These are phyloP conservation scores for Wickerhamomyces chambardii DNA, from an alignment of 805 yeast genomes.

Conservation along the genomic window DNA sequence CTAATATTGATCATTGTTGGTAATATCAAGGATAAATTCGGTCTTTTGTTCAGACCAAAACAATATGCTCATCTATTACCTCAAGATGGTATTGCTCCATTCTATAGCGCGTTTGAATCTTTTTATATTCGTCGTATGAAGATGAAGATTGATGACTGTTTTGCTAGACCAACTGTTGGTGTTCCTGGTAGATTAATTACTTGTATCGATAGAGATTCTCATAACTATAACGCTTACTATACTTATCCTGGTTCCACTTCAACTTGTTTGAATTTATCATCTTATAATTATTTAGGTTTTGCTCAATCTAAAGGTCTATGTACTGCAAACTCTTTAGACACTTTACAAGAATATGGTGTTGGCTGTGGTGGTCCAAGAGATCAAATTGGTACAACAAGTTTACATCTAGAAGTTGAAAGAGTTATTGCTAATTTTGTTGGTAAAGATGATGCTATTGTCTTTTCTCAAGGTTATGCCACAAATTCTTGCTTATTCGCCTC, in stretches of 20 bases:
- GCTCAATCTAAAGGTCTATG: conserved; percentile 93
- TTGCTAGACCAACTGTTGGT: conserved; percentile 93
- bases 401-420: conserved; percentile 67
- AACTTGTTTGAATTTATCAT: conserved; percentile 76
- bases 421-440: conserved; percentile 83
- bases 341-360: conserved; percentile 64
- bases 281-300: conserved; percentile 93
- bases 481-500: conserved; percentile 84
- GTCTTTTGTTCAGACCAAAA: conserved; percentile 60
- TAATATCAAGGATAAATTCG: conserved; percentile 83
- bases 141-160: conserved; percentile 86
- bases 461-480: conserved; percentile 95
- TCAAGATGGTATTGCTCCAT: conserved; percentile 88
- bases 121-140: conserved; percentile 92
- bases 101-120: conserved; percentile 89
- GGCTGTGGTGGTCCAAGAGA: conserved; percentile 73
- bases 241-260: conserved; percentile 68
- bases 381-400: conserved; percentile 64
- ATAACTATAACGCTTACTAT: conserved; percentile 54
- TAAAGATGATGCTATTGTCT: conserved; percentile 77
- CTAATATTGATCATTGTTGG: conserved; percentile 82
- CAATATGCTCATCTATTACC: conserved; percentile 61
- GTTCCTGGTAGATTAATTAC: conserved; percentile 92
- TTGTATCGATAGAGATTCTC: conserved; percentile 71
- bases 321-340: conserved; percentile 64